Conservation (phyloP, 2,329 filamentous ascomycete species). For the Xylariaceae sp. region DNA sequence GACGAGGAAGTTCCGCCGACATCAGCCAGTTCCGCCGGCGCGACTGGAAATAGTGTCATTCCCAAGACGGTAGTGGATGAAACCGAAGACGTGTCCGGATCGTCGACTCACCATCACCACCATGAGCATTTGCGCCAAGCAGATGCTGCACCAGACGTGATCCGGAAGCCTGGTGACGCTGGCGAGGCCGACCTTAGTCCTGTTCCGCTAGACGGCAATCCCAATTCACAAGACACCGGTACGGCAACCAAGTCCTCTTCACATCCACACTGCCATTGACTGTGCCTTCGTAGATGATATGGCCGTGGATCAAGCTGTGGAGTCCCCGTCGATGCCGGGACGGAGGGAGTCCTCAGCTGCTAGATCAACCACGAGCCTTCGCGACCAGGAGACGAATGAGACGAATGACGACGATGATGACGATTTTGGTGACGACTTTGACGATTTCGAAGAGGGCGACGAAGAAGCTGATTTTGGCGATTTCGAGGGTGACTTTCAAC, state of each 20-base stretch:
- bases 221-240: slow-evolving; percentile 32
- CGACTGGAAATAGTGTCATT: slow-evolving; percentile 38
- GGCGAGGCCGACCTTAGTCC: slow-evolving; percentile 28
- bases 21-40: slow-evolving; percentile 25
- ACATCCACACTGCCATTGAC: slow-evolving; percentile 35
- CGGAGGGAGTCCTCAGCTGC: slow-evolving; percentile 30
- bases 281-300: slow-evolving; percentile 34
- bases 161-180: slow-evolving; percentile 39
- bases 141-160: slow-evolving; percentile 50
- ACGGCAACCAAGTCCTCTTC: slow-evolving; percentile 35
- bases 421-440: slow-evolving; percentile 56
- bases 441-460: slow-evolving; percentile 58
- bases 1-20: slow-evolving; percentile 30
- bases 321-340: slow-evolving; percentile 26
- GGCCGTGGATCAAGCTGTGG: slow-evolving; percentile 26
- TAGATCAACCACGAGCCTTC: slow-evolving; percentile 25
- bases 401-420: slow-evolving; percentile 34
- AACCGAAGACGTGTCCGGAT: slow-evolving; percentile 40
- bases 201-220: slow-evolving; percentile 23
- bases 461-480: slow-evolving; percentile 57
- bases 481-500: slow-evolving; percentile 68
- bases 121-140: slow-evolving; percentile 43
- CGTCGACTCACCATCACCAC: slow-evolving; percentile 41
- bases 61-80: slow-evolving; percentile 52
- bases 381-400: slow-evolving; percentile 29